A percentile compares a stretch with the other conserved stretches of the same genome.
phyloP scores from a whole-genome alignment of 352 stramenopile genomes.

The Phytophthora nicotianae region DNA sequence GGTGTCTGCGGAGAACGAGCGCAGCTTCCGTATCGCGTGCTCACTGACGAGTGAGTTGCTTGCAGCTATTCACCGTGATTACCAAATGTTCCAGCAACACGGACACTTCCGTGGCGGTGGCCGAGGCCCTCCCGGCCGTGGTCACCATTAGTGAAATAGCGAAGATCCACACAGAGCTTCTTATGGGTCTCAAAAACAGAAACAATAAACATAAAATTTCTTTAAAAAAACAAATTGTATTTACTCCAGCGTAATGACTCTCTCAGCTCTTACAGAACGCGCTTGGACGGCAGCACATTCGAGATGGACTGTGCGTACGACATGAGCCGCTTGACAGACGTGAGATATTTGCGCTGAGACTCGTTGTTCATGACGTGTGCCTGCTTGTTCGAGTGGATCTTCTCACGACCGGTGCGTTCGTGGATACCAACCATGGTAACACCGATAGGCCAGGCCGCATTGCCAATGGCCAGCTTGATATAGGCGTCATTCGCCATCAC shows the following conservation, averaged over 20 bases:
- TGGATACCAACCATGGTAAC: constrained; percentile 99
- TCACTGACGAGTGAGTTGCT: constrained; percentile 73
- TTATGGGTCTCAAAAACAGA: constrained; percentile 1
- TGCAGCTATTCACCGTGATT: constrained; percentile 75
- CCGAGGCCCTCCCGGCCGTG: constrained; percentile 35
- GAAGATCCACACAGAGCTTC: not conserved
- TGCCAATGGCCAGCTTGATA: constrained; percentile 97
- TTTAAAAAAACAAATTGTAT: constrained; percentile 6
- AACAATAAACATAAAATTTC: constrained; percentile 23
- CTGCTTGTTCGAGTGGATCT: constrained; percentile 98
- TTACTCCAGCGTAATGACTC: constrained; percentile 1
- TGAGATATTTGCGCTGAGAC: constrained; percentile 98
- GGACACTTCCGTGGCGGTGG: constrained; percentile 31
- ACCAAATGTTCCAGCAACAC: constrained; percentile 60
- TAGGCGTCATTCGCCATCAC: constrained; percentile 97
- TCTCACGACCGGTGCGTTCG: constrained; percentile 93
- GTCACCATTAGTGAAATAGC: constrained; percentile 23
- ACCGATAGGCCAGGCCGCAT: constrained; percentile 98
- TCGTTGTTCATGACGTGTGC: constrained; percentile 99
- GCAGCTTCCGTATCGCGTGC: constrained; percentile 81
- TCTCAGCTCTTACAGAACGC: constrained; percentile 51
- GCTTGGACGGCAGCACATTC: constrained; percentile 86
- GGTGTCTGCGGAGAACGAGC: constrained; percentile 86
- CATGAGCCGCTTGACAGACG: constrained; percentile 97
- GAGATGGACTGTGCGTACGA: constrained; percentile 95